Evolutionary conservation across 2,329 filamentous ascomycete genomes (phyloP), one percentile per base, ranked within the genome.

Genomic region (Fusarium nematophilum): DNA sequence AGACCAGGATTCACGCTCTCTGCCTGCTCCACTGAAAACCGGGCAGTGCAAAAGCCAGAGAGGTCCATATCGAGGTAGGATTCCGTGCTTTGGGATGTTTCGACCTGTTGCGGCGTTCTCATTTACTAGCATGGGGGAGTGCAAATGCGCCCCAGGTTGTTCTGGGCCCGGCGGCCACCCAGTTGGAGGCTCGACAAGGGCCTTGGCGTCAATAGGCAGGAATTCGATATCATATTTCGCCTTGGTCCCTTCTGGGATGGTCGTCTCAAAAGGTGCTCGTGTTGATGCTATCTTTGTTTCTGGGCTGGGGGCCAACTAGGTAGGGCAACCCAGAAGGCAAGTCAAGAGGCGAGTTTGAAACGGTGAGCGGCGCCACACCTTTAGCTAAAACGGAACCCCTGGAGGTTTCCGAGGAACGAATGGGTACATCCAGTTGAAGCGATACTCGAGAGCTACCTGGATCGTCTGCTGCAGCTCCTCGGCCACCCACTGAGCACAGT

Each of bases 211-310:
- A 17, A 34, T 30, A 14, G 21, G 21, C n/a, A 23, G 14, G 36
- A 59, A 39, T 46, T 57, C 45, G 33, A 59, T 54, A 30, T 59
- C 49, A 64, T 47, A 25, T n/a, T n/a, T n/a, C n/a, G n/a, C n/a
- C 51, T 53, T 40, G 45, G 42, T 36, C 26, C 31, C 31, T 33
- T 56, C 40, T 27, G 36, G 37, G 34, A 45, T 60, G n/a, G 49
- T 60, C 42, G 55, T 60, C 42, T 63, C 42, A 56, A 53, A 29
- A 21, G 9, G 44, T 38, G 31, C 23, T 37, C 23, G 34, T 36
- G 40, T 37, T 46, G 30, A 52, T 46, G 49, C 46, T 44, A 57
- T 62, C 23, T 49, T 62, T 50, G 54, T 59, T 62, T 62, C 47
- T 34, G 33, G 10, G 9, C 13, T 15, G n/a, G n/a, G 29, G 30